phyloP scores from a whole-genome alignment of 192 early-diverging fungal genomes.

The Chytriomyces hyalinus region DNA sequence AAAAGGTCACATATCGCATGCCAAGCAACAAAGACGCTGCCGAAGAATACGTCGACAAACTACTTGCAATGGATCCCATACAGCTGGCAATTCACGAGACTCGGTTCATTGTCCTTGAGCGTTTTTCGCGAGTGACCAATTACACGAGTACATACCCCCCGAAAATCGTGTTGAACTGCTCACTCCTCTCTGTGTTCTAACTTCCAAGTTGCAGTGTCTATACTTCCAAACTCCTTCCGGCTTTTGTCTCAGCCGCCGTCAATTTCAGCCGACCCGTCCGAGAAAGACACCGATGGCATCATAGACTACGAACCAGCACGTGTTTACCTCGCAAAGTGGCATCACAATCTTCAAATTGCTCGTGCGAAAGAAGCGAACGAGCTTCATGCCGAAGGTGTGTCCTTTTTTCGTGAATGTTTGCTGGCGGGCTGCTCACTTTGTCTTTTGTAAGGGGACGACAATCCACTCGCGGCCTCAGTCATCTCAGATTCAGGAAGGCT shows the following conservation, averaged over 20 bases:
- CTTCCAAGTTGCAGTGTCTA: not conserved
- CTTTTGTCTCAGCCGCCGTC: not conserved
- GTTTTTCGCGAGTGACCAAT: conserved; percentile 57
- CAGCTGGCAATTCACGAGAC: conserved; percentile 42
- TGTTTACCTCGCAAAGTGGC: conserved; percentile 53
- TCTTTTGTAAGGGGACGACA: conserved; percentile 3
- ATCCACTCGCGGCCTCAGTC: not conserved
- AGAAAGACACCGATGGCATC: conserved; percentile 36
- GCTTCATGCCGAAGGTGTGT: conserved; percentile 44
- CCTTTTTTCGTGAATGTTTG: conserved; percentile 8
- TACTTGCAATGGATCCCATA: not conserved
- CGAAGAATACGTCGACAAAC: not conserved
- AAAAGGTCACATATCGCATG: not conserved
- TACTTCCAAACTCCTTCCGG: not conserved
- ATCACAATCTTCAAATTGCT: conserved; percentile 44
- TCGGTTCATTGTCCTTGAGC: conserved; percentile 53
- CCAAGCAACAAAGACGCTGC: not conserved
- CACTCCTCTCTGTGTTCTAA: not conserved
- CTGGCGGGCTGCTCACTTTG: not conserved
- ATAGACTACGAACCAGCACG: conserved; percentile 58
- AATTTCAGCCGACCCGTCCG: not conserved
- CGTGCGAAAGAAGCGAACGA: not conserved
- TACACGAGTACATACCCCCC: conserved; percentile 40
- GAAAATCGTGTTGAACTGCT: conserved; percentile 6
- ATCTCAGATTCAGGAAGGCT: conserved; percentile 22